phyloP scores from a whole-genome alignment of 139 green algal species.

The Ulvella scutata region DNA sequence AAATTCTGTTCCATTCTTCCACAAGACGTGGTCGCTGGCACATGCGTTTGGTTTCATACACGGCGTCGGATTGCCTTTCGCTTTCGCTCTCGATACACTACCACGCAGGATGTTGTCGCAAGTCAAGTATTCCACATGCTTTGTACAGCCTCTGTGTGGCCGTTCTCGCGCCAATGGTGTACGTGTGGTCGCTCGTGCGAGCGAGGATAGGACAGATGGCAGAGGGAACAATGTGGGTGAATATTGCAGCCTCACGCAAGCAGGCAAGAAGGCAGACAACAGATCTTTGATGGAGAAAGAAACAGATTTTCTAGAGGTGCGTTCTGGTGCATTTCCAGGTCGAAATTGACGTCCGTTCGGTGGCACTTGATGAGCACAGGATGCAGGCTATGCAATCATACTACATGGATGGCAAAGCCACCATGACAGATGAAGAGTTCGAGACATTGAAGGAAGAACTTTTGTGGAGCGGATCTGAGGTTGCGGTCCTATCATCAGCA shows the following conservation, averaged over 20 bases:
- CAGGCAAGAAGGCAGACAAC: slow-evolving; percentile 16
- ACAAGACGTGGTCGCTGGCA: no score
- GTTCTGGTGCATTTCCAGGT: slow-evolving; percentile 10
- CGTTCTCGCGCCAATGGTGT: no score
- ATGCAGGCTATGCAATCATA: slow-evolving; percentile 22
- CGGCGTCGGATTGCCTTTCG: no score
- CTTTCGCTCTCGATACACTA: no score
- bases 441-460: slow-evolving; percentile 73
- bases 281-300: slow-evolving; percentile 68
- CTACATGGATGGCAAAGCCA: slow-evolving; percentile 59
- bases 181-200: no score
- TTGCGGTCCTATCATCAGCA: slow-evolving; percentile 27
- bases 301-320: slow-evolving; percentile 60
- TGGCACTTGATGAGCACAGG: slow-evolving; percentile 15
- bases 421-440: slow-evolving; percentile 70
- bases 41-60: no score
- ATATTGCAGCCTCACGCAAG: slow-evolving; percentile 29
- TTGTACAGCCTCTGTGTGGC: no score
- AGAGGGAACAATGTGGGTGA: slow-evolving; percentile 13
- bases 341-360: not conserved
- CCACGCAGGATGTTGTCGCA: no score
- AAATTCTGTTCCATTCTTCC: no score
- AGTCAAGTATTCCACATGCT: no score
- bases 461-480: slow-evolving; percentile 66
- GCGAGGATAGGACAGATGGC: no score